These are phyloP conservation scores for Daldinia childiae DNA, from an alignment of 495 filamentous ascomycete species.

Conservation along the genomic window DNA sequence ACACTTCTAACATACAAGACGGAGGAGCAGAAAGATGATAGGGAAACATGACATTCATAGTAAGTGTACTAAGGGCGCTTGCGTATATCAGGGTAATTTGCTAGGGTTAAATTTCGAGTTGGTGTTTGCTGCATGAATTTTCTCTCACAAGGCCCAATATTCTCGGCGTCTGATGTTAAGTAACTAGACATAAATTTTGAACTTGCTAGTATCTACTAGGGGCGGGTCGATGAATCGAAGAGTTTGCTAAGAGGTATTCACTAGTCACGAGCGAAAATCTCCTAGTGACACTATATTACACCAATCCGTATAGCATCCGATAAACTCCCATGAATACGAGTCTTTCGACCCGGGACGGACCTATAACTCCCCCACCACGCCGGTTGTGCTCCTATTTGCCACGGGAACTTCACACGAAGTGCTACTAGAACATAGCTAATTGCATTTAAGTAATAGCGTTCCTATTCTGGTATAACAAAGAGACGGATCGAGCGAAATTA, in stretches of 20 bases:
- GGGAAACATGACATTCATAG: background rate
- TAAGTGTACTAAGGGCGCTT: background rate
- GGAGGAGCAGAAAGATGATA: background rate
- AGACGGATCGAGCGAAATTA: background rate
- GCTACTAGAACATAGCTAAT: background rate
- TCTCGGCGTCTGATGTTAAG: background rate
- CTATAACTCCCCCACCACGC: background rate
- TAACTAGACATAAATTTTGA: background rate
- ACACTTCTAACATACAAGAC: background rate
- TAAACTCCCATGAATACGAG: constrained; percentile 32
- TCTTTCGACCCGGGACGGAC: background rate
- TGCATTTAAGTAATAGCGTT: background rate
- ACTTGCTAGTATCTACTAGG: background rate
- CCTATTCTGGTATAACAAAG: background rate
- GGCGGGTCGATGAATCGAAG: background rate
- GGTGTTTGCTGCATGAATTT: background rate
- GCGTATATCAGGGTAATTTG: no score
- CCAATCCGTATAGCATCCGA: constrained; percentile 5
- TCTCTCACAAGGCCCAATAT: background rate
- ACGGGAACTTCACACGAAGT: background rate
- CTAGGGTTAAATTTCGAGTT: background rate
- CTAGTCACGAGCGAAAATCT: constrained; percentile 11
- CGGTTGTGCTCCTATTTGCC: constrained; percentile 8
- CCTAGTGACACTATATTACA: constrained; percentile 23
- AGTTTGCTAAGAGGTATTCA: constrained; percentile 14